Base-by-base conservation (phyloP, 306 rosid genomes). In the Cucumis hystrix region DNA sequence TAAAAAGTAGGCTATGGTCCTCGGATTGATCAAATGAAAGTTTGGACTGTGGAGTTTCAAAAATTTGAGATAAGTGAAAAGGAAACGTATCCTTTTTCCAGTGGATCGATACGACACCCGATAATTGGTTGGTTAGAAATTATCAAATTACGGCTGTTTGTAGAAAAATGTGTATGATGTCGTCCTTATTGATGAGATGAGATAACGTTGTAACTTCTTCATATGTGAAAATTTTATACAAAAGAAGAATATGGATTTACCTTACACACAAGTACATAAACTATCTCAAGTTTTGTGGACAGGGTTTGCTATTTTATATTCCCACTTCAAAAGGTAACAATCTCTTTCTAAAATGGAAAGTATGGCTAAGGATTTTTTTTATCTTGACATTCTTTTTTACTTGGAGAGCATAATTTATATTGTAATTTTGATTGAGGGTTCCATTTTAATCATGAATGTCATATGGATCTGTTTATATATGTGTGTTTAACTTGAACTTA, bases 1-100 rank as follows among this genome's bases (percentile, higher is more conserved):
- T 81, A 17, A 80, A 61, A 57, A 79, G 72, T 82, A 84, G 83
- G 76, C 71, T 66, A 84, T 86, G 67, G 80, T 73, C 75, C 56
- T 69, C 60, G 23, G 28, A 71, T 25, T 45, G 75, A 43, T 70
- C 58, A 23, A 45, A 13, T 47, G 58, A 20, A 47, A 45, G 52
- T 37, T 66, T 40, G 73, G 52, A 66, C 40, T n/a, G 2, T 66
- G 8, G 51, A 40, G 47, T 41, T 20, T 41, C 9, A 11, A 43
- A 43, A 41, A 45, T 51, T 21, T 70, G 76, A 71, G 51, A 71
- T 20, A 45, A 45, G 15, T 11, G 75, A 45, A 45, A 45, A 69
- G 75, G 45, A 69, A 69, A 69, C 47, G 12, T 49, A 15, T 60
- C 39, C 37, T 8, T 25, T 66, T 71, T 71, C 59, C 20, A 71